A percentile compares a stretch with the other conserved stretches of the same genome.
Evolutionary conservation across 805 yeast species (phyloP).

Genomic region (Pichia kluyveri): DNA sequence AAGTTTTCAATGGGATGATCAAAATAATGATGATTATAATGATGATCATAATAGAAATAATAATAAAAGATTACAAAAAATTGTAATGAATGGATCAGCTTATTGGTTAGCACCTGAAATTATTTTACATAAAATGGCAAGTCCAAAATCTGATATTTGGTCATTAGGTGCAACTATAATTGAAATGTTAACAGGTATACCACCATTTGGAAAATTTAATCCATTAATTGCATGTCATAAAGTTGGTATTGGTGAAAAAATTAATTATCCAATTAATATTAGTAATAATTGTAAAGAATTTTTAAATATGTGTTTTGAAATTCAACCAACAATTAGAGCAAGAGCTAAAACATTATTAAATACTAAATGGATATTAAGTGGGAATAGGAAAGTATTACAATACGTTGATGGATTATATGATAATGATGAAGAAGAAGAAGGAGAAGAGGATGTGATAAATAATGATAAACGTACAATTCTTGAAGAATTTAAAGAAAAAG

Average conservation of each 20-base stretch:
- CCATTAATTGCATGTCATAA: slow-evolving; percentile 80
- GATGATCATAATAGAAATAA: slow-evolving; percentile 25
- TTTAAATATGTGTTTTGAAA: slow-evolving; percentile 58
- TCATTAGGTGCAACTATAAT: slow-evolving; percentile 91
- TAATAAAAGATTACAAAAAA: slow-evolving; percentile 26
- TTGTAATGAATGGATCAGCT: slow-evolving; percentile 71
- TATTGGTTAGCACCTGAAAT: slow-evolving; percentile 99
- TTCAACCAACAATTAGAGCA: slow-evolving; percentile 51
- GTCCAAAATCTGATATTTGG: slow-evolving; percentile 88
- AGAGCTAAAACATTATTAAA: slow-evolving; percentile 45
- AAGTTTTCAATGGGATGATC: slow-evolving; percentile 33
- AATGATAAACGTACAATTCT: neutral
- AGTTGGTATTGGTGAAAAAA: slow-evolving; percentile 65
- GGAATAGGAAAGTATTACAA: slow-evolving; percentile 1
- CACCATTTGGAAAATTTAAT: slow-evolving; percentile 73
- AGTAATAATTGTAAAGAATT: slow-evolving; percentile 30
- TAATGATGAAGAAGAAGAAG: neutral
- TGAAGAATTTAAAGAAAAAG: neutral
- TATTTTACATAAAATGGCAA: slow-evolving; percentile 52
- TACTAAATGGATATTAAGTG: slow-evolving; percentile 50
- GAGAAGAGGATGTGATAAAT: neutral
- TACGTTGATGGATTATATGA: slow-evolving; percentile 1
- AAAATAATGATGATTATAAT: slow-evolving; percentile 1
- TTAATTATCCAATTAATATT: slow-evolving; percentile 48
- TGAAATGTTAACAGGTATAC: slow-evolving; percentile 76